Evolutionary conservation across 768 basidiomycete species (phyloP).

Genomic region (Lactifluus pinguis): DNA sequence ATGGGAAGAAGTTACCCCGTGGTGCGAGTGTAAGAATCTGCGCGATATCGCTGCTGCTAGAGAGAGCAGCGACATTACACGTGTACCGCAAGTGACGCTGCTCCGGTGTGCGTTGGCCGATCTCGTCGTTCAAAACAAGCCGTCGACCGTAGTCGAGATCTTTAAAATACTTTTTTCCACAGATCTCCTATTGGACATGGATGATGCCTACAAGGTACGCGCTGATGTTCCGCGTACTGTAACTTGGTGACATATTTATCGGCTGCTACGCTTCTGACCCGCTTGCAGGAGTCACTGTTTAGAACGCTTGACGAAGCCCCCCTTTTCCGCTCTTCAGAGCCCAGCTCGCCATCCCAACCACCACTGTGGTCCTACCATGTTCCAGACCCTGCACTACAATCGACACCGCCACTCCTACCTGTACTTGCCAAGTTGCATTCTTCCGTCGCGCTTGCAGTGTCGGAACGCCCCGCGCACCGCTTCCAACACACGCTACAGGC

Average conservation of each 20-base stretch:
- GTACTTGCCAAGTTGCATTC: conserved; percentile 17
- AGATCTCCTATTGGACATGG: conserved; percentile 45
- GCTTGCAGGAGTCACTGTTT: conserved; percentile 44
- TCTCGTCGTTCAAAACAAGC: conserved; percentile 30
- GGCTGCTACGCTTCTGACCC: not conserved
- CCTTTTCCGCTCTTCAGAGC: conserved; percentile 32
- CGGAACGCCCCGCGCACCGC: conserved; percentile 24
- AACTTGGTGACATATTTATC: not conserved
- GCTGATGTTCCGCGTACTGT: not conserved
- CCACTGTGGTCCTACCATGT: conserved; percentile 33
- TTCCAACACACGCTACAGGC: conserved; percentile 57
- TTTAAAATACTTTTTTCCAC: conserved; percentile 47
- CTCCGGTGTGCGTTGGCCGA: conserved; percentile 57
- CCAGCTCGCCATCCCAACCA: conserved; percentile 16
- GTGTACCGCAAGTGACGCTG: conserved; percentile 44
- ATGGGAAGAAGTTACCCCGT: conserved; percentile 39
- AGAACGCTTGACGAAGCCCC: conserved; percentile 45
- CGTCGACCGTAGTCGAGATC: conserved; percentile 48
- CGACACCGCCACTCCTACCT: conserved; percentile 22
- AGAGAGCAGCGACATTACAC: conserved; percentile 7
- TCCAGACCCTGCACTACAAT: conserved; percentile 22
- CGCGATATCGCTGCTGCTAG: conserved; percentile 29
- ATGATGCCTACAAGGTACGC: conserved; percentile 45
- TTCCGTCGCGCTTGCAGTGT: conserved; percentile 5
- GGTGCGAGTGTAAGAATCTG: conserved; percentile 38